Conservation (phyloP, 495 filamentous ascomycete genomes). For the Astrothelium macrocarpum region DNA sequence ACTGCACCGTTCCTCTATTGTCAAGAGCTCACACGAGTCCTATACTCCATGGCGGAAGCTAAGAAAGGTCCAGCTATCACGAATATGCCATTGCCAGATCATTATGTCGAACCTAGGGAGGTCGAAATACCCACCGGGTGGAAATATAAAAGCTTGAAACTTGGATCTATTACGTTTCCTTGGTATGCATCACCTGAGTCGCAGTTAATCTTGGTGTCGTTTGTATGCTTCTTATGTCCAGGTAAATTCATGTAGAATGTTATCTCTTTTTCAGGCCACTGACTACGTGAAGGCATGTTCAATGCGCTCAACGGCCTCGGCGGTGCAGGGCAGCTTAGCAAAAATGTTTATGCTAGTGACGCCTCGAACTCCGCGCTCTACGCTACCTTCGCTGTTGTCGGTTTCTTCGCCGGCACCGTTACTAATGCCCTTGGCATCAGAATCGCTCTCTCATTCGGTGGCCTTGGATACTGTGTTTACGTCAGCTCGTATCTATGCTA, state of each 20-base stretch:
- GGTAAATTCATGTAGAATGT: constrained; percentile 37
- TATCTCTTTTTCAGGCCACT: background rate
- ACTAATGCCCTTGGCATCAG: constrained; percentile 40
- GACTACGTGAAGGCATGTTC: constrained; percentile 31
- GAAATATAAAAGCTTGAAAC: constrained; percentile 58
- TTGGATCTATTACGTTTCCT: constrained; percentile 46
- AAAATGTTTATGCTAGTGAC: constrained; percentile 32
- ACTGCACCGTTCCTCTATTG: background rate
- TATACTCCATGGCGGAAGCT: background rate
- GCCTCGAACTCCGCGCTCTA: constrained; percentile 31
- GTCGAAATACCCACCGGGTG: constrained; percentile 32
- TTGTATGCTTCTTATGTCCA: constrained; percentile 85
- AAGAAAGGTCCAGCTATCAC: constrained; percentile 3
- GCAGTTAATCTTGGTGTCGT: constrained; percentile 65
- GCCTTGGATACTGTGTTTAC: constrained; percentile 41
- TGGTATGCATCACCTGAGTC: constrained; percentile 70
- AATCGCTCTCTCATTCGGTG: constrained; percentile 36
- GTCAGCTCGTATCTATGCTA: constrained; percentile 34
- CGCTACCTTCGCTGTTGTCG: constrained; percentile 44
- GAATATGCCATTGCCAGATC: constrained; percentile 17
- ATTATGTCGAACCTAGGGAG: background rate
- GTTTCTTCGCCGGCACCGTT: constrained; percentile 46
- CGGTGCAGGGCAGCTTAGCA: constrained; percentile 41
- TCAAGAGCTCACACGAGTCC: background rate
- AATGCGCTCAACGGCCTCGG: constrained; percentile 43